Evolutionary conservation across 2,329 filamentous ascomycete genomes (phyloP), one percentile per base, ranked within the genome.

Genomic region (Passalora sequoiae): DNA sequence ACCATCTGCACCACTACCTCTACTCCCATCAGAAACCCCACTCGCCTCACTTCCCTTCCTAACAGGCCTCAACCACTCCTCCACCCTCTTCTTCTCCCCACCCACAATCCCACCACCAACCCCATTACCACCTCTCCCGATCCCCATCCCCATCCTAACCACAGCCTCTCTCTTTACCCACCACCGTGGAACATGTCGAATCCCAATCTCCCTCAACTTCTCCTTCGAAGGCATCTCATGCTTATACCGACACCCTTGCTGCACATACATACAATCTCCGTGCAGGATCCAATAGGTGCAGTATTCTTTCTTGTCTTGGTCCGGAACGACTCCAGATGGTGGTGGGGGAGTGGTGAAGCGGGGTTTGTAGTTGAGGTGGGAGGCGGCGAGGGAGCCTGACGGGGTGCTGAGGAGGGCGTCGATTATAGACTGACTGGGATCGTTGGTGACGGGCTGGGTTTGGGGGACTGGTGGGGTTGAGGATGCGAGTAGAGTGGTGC

Each of bases 231-330:
- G 89, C 84, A 95, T 94, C 62, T 92, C 86, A 63, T 95, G 89
- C 68, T 89, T 91, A 71, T 81, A 95, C 53, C 83, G 80, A 69
- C 89, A 95, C 0, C 89, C 89, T 59, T 89, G 83, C 62, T 94
- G 86, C 3, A 77, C 81, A 63, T 87, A 96, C 49, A 84, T 84
- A 62, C 89, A 96, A 31, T 86, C 80, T 15, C 88, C 89, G 46
- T 85, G 83, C 56, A 86, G 82, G 42, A 95, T 83, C 89, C 89
- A 96, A 65, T 91, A 87, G 46, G 88, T 86, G 66, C 89, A 95
- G 65, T 84, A 94, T 17, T 84, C 70, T 62, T 94, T 94, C 57
- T 76, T 78, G 4, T 66, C 64, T 4, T 59, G 59, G 8, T 70
- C 64, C 13, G 67, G 66, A 13, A 63, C 51, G n/a, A 59, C 53